Base-by-base conservation (phyloP, 2,329 filamentous ascomycete species). In the Rhynchosporium agropyri region DNA sequence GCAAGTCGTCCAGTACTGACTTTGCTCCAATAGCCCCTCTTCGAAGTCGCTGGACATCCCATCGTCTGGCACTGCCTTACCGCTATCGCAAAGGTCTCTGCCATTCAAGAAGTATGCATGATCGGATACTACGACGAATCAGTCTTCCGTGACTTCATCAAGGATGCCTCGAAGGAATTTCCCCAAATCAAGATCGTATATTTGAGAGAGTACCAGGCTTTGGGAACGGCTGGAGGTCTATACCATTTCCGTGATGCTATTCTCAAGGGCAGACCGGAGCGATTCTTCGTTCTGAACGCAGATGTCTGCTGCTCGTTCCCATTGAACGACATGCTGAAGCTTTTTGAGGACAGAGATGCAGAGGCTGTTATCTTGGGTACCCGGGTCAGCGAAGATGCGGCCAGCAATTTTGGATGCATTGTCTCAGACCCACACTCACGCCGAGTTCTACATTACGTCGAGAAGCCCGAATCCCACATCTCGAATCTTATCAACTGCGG, bases 231-330 rank as follows among this genome's bases (percentile, higher is more conserved):
- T 36, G 95, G 95, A 71, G 95, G 95, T 66, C 86, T 99, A 51
- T 99, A 98, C 84, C 95, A 98, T 81, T 98, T 99, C 87, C 92
- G 95, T 76, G 95, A 99, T 85, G 92, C 92, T 69, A 98, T 99
- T 75, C 87, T 98, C 77, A 98, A 97, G 82, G 93, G 94, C 74
- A 87, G 89, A 68, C 95, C 95, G 45, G 93, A 97, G 78, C 89
- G 92, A 73, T 91, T 98, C 80, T 97, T 99, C 77, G 95, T 99
- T 63, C 84, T 98, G 75, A 99, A 99, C 77, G 94, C 93, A 72
- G 95, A 98, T 77, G 94, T 98, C 70, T 99, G 95, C 89, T 98
- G 95, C 81, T 97, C 92, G 28, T 99, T 98, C 83, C 95, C 95
- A 5, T 84, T 99, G 64, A 89, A 88, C 70, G 92, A 97, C 77